These are phyloP conservation scores for Mycena citricolor DNA, from an alignment of 1,284 basidiomycete genomes.

Conservation along the genomic window DNA sequence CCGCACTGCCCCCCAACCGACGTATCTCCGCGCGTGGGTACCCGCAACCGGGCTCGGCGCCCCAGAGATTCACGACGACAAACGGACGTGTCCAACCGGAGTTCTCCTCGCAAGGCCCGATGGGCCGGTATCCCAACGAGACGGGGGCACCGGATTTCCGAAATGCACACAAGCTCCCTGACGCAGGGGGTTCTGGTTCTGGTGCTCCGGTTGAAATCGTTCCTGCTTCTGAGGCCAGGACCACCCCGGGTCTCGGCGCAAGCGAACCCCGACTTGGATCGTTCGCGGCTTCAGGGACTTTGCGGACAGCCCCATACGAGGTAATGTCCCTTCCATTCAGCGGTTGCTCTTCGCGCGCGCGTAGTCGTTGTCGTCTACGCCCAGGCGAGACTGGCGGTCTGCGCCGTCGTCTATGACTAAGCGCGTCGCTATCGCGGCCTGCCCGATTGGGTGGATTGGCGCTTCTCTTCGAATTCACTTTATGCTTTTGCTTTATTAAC, in stretches of 20 bases:
- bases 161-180: constrained; percentile 18
- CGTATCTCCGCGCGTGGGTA: constrained; percentile 15
- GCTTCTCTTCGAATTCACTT: constrained; percentile 20
- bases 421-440: constrained; percentile 6
- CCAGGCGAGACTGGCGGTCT: too few relatives aligned
- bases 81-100: too few relatives aligned
- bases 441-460: constrained; percentile 18
- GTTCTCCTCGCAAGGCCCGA: constrained; percentile 7
- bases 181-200: constrained; percentile 11
- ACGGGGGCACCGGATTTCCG: constrained; percentile 14
- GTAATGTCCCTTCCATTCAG: constrained; percentile 13
- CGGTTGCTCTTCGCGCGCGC: too few relatives aligned
- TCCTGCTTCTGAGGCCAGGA: constrained; percentile 14
- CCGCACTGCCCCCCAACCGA: constrained; percentile 19
- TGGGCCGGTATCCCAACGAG: constrained; percentile 18
- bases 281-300: too few relatives aligned
- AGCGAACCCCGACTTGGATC: constrained; percentile 6
- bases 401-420: too few relatives aligned
- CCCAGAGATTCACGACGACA: too few relatives aligned
- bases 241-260: constrained; percentile 9
- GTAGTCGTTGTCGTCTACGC: too few relatives aligned
- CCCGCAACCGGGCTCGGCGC: too few relatives aligned
- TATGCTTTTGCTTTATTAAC: constrained; percentile 21
- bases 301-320: too few relatives aligned
- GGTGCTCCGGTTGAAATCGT: constrained; percentile 9